A percentile compares a stretch with the other conserved stretches of the same genome.
phyloP scores from a whole-genome alignment of 805 yeast genomes.

The Zygosaccharomyces bisporus region DNA sequence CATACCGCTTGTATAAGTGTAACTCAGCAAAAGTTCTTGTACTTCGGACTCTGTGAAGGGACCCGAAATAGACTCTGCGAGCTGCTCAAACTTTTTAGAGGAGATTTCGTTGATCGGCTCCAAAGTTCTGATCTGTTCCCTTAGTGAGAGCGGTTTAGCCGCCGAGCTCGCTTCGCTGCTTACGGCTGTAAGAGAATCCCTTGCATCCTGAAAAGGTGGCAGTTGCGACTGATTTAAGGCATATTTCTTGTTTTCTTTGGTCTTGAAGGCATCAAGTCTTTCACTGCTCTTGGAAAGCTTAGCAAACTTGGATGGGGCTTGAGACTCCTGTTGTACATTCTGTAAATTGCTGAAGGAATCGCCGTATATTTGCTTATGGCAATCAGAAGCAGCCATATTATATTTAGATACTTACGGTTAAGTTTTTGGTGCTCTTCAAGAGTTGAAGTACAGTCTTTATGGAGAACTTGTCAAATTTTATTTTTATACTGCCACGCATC shows the following conservation, averaged over 20 bases:
- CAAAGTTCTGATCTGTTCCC: conserved; percentile 9
- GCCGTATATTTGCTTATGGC: conserved; percentile 20
- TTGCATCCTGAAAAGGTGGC: neutral
- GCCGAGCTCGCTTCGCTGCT: conserved; percentile 7
- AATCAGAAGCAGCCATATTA: too few species aligned
- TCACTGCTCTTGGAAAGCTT: neutral
- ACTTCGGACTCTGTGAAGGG: conserved; percentile 18
- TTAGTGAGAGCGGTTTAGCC: conserved; percentile 6
- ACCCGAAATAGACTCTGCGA: conserved; percentile 8
- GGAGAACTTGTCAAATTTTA: too few species aligned
- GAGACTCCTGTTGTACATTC: conserved; percentile 10
- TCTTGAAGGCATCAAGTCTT: neutral
- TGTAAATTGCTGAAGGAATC: conserved; percentile 14
- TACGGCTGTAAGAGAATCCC: neutral
- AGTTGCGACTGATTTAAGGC: neutral
- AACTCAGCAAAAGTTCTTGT: conserved; percentile 15
- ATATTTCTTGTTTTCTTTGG: neutral
- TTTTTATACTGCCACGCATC: too few species aligned
- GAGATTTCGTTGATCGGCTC: conserved; percentile 20
- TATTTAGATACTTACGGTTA: too few species aligned
- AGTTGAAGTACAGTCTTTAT: too few species aligned
- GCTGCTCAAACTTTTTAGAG: conserved; percentile 11
- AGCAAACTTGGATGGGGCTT: neutral
- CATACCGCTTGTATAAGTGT: conserved; percentile 9
- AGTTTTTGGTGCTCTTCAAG: too few species aligned